phyloP scores from a whole-genome alignment of 352 stramenopile genomes.

The Hyaloperonospora brassicae region DNA sequence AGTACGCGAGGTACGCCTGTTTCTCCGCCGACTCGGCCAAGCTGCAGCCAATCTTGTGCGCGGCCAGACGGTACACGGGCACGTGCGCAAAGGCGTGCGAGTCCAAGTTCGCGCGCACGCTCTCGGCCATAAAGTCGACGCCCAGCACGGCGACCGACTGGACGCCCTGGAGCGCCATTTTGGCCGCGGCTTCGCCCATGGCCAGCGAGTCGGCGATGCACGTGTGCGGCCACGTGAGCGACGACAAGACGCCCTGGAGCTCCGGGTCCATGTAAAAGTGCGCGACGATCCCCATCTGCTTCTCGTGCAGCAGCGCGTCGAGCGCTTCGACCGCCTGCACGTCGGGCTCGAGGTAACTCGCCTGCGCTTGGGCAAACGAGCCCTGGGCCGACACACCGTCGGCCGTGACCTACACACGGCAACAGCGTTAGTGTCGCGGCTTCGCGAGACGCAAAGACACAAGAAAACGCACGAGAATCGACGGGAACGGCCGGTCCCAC shows the following conservation, averaged over 20 bases:
- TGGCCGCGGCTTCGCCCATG: slow-evolving; percentile 95
- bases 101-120: slow-evolving; percentile 89
- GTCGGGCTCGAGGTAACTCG: slow-evolving; percentile 81
- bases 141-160: slow-evolving; percentile 90
- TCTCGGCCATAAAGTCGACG: slow-evolving; percentile 98
- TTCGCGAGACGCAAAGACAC: too few relatives aligned
- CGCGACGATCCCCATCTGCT: slow-evolving; percentile 94
- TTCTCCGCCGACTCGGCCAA: slow-evolving; percentile 92
- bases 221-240: slow-evolving; percentile 84
- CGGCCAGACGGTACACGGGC: slow-evolving; percentile 91
- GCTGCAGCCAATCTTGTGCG: slow-evolving; percentile 91
- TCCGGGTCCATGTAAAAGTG: slow-evolving; percentile 99
- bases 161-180: slow-evolving; percentile 89
- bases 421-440: too few relatives aligned
- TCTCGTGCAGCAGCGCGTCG: slow-evolving; percentile 75
- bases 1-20: slow-evolving; percentile 89
- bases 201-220: slow-evolving; percentile 94
- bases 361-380: slow-evolving; percentile 85
- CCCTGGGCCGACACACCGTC: slow-evolving; percentile 36
- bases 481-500: slow-evolving; percentile 73
- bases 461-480: slow-evolving; percentile 51
- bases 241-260: slow-evolving; percentile 86
- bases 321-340: slow-evolving; percentile 82
- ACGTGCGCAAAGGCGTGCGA: slow-evolving; percentile 88
- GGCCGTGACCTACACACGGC: too few relatives aligned